A percentile compares a stretch with the other conserved stretches of the same genome.
Evolutionary conservation across 2,329 filamentous ascomycete species (phyloP).

Genomic region (Hymenoscyphus fructigenus): DNA sequence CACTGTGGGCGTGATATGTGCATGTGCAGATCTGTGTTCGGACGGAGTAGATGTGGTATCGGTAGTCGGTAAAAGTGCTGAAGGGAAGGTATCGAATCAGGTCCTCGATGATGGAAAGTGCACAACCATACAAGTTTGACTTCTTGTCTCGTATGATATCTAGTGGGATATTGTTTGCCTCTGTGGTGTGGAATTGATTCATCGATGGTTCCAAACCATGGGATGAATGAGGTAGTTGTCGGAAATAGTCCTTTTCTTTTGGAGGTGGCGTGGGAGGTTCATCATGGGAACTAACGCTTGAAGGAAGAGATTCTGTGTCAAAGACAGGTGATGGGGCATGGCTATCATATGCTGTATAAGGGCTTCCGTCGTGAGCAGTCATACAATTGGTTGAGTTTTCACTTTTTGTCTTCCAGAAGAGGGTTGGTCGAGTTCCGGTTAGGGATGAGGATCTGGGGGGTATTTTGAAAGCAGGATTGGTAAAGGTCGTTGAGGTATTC

Average conservation of each 20-base stretch:
- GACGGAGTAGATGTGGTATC: background rate
- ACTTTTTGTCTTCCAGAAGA: background rate
- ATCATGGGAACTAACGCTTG: background rate
- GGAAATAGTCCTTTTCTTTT: background rate
- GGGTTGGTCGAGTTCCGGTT: constrained; percentile 1
- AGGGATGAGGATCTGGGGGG: constrained; percentile 27
- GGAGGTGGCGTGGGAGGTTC: background rate
- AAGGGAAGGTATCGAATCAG: constrained; percentile 5
- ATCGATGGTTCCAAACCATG: constrained; percentile 16
- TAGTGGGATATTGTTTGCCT: background rate
- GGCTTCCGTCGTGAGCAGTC: background rate
- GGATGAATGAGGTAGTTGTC: background rate
- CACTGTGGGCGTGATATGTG: background rate
- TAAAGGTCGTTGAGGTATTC: constrained; percentile 20
- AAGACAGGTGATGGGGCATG: background rate
- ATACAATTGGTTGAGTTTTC: background rate
- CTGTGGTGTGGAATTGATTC: constrained; percentile 11
- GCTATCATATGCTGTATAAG: constrained; percentile 5
- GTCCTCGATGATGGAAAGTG: constrained; percentile 6
- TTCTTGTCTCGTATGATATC: background rate
- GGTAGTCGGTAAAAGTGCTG: constrained; percentile 1
- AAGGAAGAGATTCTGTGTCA: background rate
- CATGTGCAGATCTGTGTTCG: background rate
- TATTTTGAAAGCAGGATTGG: constrained; percentile 24
- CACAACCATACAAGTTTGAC: background rate